These are phyloP conservation scores for Saccharomyces hybrid DNA, from an alignment of 1,139 yeast species.

Conservation along the genomic window DNA sequence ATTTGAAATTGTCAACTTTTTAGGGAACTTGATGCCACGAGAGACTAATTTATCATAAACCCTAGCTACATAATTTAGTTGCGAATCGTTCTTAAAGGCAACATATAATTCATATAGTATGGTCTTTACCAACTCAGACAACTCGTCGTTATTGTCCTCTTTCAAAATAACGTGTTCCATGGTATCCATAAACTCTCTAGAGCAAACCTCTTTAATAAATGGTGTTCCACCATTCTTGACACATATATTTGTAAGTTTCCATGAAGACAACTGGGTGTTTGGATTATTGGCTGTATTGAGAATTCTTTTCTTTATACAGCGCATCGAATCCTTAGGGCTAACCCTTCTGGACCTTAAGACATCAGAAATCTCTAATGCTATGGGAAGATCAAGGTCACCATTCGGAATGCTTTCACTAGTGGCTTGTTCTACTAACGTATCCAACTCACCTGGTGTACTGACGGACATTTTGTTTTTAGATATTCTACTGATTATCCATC, in stretches of 20 bases:
- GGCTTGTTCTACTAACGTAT: conserved; percentile 62
- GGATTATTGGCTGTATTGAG: conserved; percentile 58
- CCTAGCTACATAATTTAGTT: conserved; percentile 56
- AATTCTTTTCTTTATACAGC: conserved; percentile 68
- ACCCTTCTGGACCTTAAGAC: conserved; percentile 75
- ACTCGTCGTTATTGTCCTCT: conserved; percentile 40
- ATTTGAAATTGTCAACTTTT: conserved; percentile 34
- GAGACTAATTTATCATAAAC: conserved; percentile 52
- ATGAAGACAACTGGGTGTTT: conserved; percentile 63
- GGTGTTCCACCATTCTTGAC: conserved; percentile 91
- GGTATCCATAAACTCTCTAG: conserved; percentile 82
- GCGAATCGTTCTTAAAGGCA: conserved; percentile 64
- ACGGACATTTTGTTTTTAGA: conserved; percentile 4
- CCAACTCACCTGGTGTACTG: conserved; percentile 40
- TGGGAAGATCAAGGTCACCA: conserved; percentile 70
- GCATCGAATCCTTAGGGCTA: conserved; percentile 76
- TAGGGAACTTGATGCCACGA: conserved; percentile 67
- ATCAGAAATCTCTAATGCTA: conserved; percentile 84
- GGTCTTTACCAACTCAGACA: conserved; percentile 53
- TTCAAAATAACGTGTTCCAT: conserved; percentile 38
- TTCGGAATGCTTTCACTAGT: conserved; percentile 86
- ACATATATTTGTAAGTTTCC: conserved; percentile 76
- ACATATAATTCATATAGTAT: conserved; percentile 71
- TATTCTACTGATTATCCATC: background rate
- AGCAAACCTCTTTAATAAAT: conserved; percentile 69